phyloP scores from a whole-genome alignment of 1,284 basidiomycete genomes.

The Rhodotorula sp. region DNA sequence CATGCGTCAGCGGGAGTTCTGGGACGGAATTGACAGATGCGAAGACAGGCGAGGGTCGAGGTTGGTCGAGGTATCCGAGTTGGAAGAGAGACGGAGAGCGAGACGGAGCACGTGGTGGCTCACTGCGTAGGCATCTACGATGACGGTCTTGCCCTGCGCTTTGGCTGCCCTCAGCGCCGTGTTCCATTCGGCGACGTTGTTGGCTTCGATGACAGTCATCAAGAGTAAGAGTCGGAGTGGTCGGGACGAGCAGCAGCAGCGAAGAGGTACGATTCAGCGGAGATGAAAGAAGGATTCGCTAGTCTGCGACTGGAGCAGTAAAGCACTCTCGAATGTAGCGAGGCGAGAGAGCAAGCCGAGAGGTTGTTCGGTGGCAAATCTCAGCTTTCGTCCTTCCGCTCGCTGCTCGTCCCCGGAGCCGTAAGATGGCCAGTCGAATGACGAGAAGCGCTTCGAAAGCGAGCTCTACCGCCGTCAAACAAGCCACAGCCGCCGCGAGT shows the following conservation, averaged over 20 bases:
- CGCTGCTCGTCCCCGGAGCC: neutral
- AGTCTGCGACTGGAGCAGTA: too few relatives aligned
- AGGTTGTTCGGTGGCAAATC: too few relatives aligned
- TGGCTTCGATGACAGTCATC: conserved; percentile 35
- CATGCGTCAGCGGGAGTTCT: conserved; percentile 1
- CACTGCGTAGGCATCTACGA: conserved; percentile 28
- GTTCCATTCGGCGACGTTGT: conserved; percentile 39
- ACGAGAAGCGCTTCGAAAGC: conserved; percentile 6
- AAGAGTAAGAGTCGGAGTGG: neutral
- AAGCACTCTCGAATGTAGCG: too few relatives aligned
- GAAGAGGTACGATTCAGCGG: neutral
- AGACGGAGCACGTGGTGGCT: too few relatives aligned
- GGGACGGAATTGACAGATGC: neutral
- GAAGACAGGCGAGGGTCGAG: too few relatives aligned
- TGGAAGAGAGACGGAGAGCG: too few relatives aligned
- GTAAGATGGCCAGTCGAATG: conserved; percentile 8
- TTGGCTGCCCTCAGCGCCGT: conserved; percentile 24
- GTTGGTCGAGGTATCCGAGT: too few relatives aligned
- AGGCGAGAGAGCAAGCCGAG: too few relatives aligned
- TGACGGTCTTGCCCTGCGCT: conserved; percentile 35
- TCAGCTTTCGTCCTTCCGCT: neutral
- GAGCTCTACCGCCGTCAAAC: too few relatives aligned
- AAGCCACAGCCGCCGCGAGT: neutral
- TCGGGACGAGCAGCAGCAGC: neutral
- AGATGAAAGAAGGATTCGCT: too few relatives aligned